Evolutionary conservation across 129 eudicot species (phyloP).

Genomic region (Flaveria brownii): DNA sequence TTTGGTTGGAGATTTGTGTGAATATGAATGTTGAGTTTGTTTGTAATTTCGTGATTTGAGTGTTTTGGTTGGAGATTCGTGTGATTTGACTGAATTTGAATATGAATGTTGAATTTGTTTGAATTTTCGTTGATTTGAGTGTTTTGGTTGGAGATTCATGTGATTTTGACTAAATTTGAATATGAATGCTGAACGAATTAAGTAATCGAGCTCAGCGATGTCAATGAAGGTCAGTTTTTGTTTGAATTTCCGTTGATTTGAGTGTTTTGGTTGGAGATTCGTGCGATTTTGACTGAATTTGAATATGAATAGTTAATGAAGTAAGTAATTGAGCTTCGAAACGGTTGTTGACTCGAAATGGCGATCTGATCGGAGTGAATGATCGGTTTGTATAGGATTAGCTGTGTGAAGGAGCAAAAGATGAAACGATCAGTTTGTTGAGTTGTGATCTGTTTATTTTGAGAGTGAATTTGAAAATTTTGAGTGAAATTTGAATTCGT

Average conservation of each 20-base stretch:
- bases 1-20: neutral
- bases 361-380: neutral
- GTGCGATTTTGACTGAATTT: neutral
- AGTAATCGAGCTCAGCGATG: slow-evolving; percentile 48
- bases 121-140: neutral
- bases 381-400: neutral
- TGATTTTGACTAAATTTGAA: neutral
- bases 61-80: no score
- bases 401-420: neutral
- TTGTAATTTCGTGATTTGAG: no score
- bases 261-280: neutral
- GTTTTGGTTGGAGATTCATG: no score
- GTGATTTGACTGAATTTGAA: neutral
- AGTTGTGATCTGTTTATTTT: neutral
- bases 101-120: neutral
- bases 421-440: neutral
- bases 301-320: neutral
- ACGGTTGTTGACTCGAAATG: neutral
- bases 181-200: neutral
- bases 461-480: neutral
- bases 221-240: slow-evolving; percentile 64
- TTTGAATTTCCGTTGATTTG: neutral
- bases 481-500: no score
- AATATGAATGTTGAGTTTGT: neutral
- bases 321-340: neutral